Conservation (phyloP, 1,139 yeast genomes). For the Ogataea hybrid region DNA sequence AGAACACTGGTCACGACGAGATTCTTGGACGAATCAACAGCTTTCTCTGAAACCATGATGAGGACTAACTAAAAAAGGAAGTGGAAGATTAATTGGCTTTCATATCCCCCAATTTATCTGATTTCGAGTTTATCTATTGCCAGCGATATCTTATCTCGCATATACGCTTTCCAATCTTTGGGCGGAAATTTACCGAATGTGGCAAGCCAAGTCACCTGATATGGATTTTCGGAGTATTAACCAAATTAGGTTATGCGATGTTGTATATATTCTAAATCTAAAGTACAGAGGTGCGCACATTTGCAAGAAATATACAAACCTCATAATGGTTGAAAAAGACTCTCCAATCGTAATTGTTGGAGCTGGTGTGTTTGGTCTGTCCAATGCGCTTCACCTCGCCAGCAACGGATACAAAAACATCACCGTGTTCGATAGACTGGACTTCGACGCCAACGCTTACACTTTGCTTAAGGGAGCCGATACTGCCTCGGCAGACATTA, state of each 20-base stretch:
- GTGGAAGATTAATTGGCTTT: too few species aligned
- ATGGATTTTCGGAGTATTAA: neutral
- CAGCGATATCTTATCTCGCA: neutral
- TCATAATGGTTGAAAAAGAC: constrained; percentile 20
- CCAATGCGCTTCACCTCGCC: constrained; percentile 40
- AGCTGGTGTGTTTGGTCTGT: constrained; percentile 47
- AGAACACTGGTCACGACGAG: constrained; percentile 7
- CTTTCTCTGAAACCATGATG: too few species aligned
- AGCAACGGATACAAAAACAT: constrained; percentile 30
- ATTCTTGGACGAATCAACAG: constrained; percentile 15
- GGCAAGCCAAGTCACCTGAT: neutral
- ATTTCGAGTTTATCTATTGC: neutral
- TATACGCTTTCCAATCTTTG: neutral
- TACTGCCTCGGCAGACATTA: constrained; percentile 42
- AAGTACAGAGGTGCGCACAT: neutral
- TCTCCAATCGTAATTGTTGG: constrained; percentile 40
- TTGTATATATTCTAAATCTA: neutral
- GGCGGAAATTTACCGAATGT: neutral
- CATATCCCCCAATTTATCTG: neutral
- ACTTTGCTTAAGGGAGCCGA: constrained; percentile 36
- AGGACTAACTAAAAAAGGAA: too few species aligned
- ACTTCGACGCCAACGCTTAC: constrained; percentile 31
- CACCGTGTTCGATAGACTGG: constrained; percentile 36
- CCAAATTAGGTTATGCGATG: neutral
- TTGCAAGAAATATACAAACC: neutral